phyloP scores from a whole-genome alignment of 2,329 filamentous ascomycete species.

The Fusarium veterinarium region DNA sequence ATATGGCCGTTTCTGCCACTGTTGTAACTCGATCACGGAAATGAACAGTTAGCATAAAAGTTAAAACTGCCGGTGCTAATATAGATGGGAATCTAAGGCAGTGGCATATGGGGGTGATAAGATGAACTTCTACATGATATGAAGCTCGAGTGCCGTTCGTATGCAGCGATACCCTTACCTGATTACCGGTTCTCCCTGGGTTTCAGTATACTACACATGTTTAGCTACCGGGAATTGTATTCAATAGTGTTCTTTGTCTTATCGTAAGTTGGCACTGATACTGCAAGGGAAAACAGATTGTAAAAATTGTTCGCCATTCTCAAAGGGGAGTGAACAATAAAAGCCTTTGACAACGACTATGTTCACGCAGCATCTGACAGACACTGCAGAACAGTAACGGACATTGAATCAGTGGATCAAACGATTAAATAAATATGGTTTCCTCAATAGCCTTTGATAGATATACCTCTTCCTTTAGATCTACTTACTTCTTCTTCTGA shows the following conservation, averaged over 20 bases:
- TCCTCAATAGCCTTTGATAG: rapidly evolving
- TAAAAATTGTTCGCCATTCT: neutral
- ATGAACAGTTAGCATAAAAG: too few relatives aligned
- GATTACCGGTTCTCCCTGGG: rapidly evolving
- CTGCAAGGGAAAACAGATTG: neutral
- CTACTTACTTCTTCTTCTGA: neutral
- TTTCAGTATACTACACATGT: neutral
- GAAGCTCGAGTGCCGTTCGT: neutral
- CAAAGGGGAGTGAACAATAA: neutral
- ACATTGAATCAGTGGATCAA: neutral
- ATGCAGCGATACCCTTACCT: neutral
- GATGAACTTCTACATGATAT: neutral
- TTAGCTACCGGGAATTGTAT: rapidly evolving
- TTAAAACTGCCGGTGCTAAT: neutral
- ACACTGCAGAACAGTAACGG: neutral
- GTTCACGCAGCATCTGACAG: neutral
- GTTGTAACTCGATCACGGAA: neutral
- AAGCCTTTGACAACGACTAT: neutral
- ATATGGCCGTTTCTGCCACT: neutral
- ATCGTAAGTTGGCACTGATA: neutral
- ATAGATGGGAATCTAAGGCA: rapidly evolving
- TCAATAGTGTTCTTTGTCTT: neutral
- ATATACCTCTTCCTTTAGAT: neutral
- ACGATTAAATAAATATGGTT: neutral
- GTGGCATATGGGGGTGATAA: rapidly evolving